Base-by-base conservation (phyloP, 2,329 filamentous ascomycete genomes). In the Trichothecium sympodiale region DNA sequence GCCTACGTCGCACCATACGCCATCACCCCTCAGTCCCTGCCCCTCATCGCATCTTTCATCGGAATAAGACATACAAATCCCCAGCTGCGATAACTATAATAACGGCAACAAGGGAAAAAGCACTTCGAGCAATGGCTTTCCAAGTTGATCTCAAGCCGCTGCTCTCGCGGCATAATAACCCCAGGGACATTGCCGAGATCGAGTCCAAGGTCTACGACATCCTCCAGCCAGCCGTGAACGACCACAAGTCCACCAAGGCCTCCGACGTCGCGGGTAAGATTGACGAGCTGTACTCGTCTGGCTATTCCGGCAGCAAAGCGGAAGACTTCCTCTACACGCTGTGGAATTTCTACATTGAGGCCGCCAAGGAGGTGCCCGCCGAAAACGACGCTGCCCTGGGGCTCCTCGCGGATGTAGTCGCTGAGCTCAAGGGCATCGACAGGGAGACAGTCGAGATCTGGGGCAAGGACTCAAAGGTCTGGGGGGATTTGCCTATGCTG, bases 401-500 rank as follows among this genome's bases (percentile, higher is more conserved):
- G 17, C 41, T 47, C 29, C 45, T 56, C 17, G 42, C 46, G 16
- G 16, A 38, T 18, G 37, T 44, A 4, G 31, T 56, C 5, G 33
- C 20, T 29, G 38, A 39, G 29, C 48, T 56, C 31, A 43, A 46
- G 33, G 27, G 25, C n/a, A 46, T 41, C 34, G 31, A 48, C 9
- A 40, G 43, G 8, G 44, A 47, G 6, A 40, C 41, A n/a, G 44
- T 50, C 8, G 41, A 47, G 39, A 46, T 55, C 27, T 56, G 51
- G 53, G 46, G 43, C 3, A 41, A 46, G 18, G 39, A 43, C 39
- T 41, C 40, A 15, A 37, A 34, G 14, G 38, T 57, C 9, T 57
- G 53, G 54, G 35, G 26, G 14, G 51, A 54, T 34, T 34, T 56
- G 38, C 50, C 53, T n/a, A 43, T 57, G 35, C 33, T 57, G 14